Conservation (phyloP, 306 rosid genomes). For the Vicia villosa region DNA sequence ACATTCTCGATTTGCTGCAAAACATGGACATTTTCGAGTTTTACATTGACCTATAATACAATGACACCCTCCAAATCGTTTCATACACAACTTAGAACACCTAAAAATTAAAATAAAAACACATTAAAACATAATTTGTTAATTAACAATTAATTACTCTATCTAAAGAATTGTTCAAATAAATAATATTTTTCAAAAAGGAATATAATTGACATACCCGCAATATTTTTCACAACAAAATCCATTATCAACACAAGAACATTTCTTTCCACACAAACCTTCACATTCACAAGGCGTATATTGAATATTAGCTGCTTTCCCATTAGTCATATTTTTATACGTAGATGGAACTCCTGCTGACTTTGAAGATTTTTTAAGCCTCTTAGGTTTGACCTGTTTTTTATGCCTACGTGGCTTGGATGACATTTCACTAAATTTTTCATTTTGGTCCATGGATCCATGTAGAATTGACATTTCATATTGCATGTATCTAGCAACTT, state of each 20-base stretch:
- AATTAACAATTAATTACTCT: not conserved
- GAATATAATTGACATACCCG: conserved; percentile 53
- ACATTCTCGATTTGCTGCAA: conserved; percentile 88
- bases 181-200: not conserved
- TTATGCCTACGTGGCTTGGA: conserved; percentile 54
- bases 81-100: conserved; percentile 80
- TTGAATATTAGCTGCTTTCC: conserved; percentile 58
- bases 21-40: conserved; percentile 92
- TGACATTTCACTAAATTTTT: conserved; percentile 44
- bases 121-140: not conserved
- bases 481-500: conserved; percentile 75
- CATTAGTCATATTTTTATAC: conserved; percentile 67
- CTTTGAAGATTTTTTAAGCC: conserved; percentile 65
- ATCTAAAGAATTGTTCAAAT: too few species aligned
- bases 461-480: conserved; percentile 51
- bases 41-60: conserved; percentile 85
- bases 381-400: conserved; percentile 66
- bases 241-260: conserved; percentile 65
- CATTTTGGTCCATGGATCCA: conserved; percentile 46
- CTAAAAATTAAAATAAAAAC: conserved; percentile 38
- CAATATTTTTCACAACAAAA: conserved; percentile 92
- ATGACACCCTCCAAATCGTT: conserved; percentile 86
- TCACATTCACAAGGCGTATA: conserved; percentile 78
- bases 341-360: conserved; percentile 74
- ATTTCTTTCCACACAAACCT: conserved; percentile 74